Evolutionary conservation across 805 yeast genomes (phyloP), one percentile per base, ranked within the genome.

Genomic region (Wickerhamiella dianesei): DNA sequence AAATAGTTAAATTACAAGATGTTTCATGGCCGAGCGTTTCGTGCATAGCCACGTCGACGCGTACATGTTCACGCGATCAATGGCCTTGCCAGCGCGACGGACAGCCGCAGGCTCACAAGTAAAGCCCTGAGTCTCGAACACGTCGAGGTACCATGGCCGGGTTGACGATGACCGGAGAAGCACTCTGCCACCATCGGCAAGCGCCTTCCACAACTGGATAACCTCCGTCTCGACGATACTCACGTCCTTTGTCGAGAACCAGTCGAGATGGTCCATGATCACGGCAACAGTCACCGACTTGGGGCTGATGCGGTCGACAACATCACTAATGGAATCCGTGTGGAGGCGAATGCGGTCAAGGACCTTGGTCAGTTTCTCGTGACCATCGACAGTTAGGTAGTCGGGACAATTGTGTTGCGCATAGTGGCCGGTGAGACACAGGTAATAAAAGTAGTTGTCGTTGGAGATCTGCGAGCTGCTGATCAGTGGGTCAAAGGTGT

Each of bases 221-320:
- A 84, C 77, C 61, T 84, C 94, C 40, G 71, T 69, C 42, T 71
- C 65, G 12, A 85, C 88, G 18, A 80, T 87, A 2, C 57, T 57
- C 6, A 80, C 81, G 14, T 68, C 60, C 35, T 83, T 79, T 6
- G 32, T 12, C 54, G 79, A 79, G 59, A 83, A 83, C 94, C 94
- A 83, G 64, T 84, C 94, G 92, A 84, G 82, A 62, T 83, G 94
- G 63, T 83, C 94, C 94, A 83, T 83, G 46, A 83, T 80, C 39
- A 83, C 75, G 29, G 89, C 89, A 55, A 80, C 78, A 3, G 88
- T 78, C 40, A 83, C 70, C 9, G 86, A 74, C 47, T 74, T 72
- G 43, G 72, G 67, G 21, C 77, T 68, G 45, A 83, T 67, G 52
- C 92, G 72, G 39, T 75, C 77, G 51, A 81, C 75, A 2, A 84